Percentiles rank a stretch among this genome's conserved stretches.
Evolutionary conservation across 352 stramenopile species (phyloP).

Genomic region (Globisporangium spiculum): DNA sequence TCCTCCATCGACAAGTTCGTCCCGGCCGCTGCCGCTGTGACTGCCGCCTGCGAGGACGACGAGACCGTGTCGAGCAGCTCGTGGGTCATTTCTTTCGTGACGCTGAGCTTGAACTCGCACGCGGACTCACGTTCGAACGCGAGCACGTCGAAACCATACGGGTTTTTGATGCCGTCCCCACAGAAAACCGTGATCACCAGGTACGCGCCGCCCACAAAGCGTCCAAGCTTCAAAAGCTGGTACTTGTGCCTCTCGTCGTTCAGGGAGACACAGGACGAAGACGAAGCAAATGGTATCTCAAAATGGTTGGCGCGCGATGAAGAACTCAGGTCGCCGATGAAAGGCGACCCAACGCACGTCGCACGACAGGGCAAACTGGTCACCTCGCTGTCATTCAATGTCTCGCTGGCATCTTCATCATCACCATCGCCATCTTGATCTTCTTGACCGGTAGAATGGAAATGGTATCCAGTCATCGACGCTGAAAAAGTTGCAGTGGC

Average conservation of each 20-base stretch:
- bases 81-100: conserved; percentile 66
- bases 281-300: not conserved
- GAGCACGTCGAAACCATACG: conserved; percentile 70
- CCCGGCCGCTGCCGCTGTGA: conserved; percentile 54
- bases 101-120: conserved; percentile 45
- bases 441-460: not conserved
- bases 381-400: conserved; percentile 6
- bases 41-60: conserved; percentile 49
- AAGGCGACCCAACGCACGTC: conserved; percentile 19
- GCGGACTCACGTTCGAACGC: conserved; percentile 44
- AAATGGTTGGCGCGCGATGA: not conserved
- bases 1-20: conserved; percentile 74
- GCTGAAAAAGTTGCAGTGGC: not conserved
- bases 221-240: conserved; percentile 59
- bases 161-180: conserved; percentile 57
- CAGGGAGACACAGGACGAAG: not conserved
- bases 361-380: conserved; percentile 11
- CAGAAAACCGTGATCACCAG: conserved; percentile 67
- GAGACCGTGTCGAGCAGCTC: conserved; percentile 52
- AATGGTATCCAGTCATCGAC: not conserved
- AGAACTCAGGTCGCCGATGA: conserved; percentile 34
- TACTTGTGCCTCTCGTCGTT: conserved; percentile 35
- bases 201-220: conserved; percentile 64
- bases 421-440: not conserved
- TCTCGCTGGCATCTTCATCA: not conserved